Base-by-base conservation (phyloP, 2,329 filamentous ascomycete genomes). In the Colletotrichum sublineola region DNA sequence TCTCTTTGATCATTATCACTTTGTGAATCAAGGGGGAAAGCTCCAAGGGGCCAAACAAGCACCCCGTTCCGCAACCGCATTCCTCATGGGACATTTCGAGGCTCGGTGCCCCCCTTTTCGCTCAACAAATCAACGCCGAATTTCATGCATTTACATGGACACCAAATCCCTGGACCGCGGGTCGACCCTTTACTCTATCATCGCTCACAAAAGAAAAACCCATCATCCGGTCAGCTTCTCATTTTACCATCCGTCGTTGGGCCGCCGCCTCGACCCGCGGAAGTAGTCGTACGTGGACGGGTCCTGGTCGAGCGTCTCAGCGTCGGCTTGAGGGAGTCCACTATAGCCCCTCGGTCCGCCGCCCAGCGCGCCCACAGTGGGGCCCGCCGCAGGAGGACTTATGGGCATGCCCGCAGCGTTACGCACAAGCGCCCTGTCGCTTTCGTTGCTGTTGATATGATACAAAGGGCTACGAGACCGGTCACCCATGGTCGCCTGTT, bases 291-390 rank as follows among this genome's bases (percentile, higher is more conserved):
- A 90, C 72, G 85, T 83, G 75, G 83, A 79, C 11, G 87, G 86
- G 53, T 88, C 86, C 29, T 78, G 78, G 11, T 76, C 63, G 5
- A 78, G 42, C n/a, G 67, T 77, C 31, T 82, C 78, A 11, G 82
- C 80, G 67, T 90, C 88, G 52, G 81, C 79, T 77, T 91, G 89
- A 0, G 89, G 86, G 66, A 92, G 78, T 36, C 86, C 86, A 18
- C 88, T 90, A 77, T 92, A 92, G 0, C 90, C 89, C 63, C 84
- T 82, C 1, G 88, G 87, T 2, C 89, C 89, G 65, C 88, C 88
- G 24, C 88, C 89, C 24, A 90, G 78, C 73, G 88, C 87, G 14
- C 88, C 87, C 5, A 80, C 76, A 14, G 85, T 85, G 1, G 85
- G 83, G 3, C 85, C 84, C 2, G 84, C 81, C 11, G 77, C 63